These are phyloP conservation scores for Ophiostoma montium DNA, from an alignment of 2,329 filamentous ascomycete species.

Conservation along the genomic window DNA sequence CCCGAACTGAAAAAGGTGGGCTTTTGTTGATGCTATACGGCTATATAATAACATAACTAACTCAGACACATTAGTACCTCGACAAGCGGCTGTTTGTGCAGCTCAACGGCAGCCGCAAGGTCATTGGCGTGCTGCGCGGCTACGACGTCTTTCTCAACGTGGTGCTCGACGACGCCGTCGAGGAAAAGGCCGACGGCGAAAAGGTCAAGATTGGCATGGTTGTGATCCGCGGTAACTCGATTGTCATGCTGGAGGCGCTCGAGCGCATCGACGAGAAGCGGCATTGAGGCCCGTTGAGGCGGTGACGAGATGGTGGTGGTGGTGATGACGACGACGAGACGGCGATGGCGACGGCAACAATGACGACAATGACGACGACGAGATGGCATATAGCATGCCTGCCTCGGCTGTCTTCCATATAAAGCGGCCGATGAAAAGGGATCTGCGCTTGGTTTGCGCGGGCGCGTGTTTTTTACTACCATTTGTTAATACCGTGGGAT, in stretches of 20 bases:
- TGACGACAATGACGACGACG: not conserved
- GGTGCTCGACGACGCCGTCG: constrained; percentile 89
- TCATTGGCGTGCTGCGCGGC: constrained; percentile 83
- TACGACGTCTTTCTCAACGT: constrained; percentile 99
- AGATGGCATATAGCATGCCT: too few species aligned
- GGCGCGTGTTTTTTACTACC: not conserved
- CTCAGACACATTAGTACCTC: constrained; percentile 63
- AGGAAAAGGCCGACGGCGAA: constrained; percentile 85
- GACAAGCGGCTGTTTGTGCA: constrained; percentile 98
- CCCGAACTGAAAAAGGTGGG: constrained; percentile 94
- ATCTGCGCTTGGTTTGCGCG: not conserved
- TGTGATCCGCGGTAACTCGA: constrained; percentile 93
- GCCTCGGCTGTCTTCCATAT: not conserved
- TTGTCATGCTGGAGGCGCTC: constrained; percentile 89
- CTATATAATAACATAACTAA: not conserved
- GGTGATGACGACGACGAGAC: not conserved
- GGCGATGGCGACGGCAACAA: not conserved
- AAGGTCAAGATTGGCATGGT: constrained; percentile 88
- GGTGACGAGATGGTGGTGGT: not conserved
- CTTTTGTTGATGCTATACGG: not conserved
- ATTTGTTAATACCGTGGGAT: constrained; percentile 2
- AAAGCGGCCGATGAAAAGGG: not conserved
- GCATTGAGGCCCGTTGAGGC: constrained; percentile 1
- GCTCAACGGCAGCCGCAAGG: constrained; percentile 93
- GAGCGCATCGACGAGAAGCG: constrained; percentile 41